Evolutionary conservation across 2,329 filamentous ascomycete genomes (phyloP).

Genomic region (Botrytis pseudocinerea): DNA sequence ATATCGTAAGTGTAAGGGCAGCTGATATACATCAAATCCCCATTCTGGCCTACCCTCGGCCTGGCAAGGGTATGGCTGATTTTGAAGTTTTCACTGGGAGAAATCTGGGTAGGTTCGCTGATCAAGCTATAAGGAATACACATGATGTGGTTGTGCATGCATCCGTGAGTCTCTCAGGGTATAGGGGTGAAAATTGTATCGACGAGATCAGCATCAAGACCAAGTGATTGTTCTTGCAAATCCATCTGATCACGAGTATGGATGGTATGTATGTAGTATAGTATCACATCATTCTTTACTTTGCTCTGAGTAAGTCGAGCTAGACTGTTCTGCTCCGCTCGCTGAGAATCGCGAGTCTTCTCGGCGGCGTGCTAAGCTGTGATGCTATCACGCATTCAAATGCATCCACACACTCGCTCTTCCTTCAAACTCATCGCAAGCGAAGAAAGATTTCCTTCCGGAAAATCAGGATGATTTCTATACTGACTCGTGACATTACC

Average conservation of each 20-base stretch:
- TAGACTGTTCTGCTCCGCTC: slow-evolving; percentile 53
- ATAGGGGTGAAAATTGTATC: background rate
- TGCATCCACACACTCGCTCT: no score
- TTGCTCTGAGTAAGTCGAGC: slow-evolving; percentile 53
- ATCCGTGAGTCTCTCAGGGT: background rate
- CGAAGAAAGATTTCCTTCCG: background rate
- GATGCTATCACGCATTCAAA: no score
- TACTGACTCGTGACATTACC: background rate
- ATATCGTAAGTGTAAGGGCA: slow-evolving; percentile 25
- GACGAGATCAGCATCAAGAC: slow-evolving; percentile 16
- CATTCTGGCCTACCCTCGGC: slow-evolving; percentile 27
- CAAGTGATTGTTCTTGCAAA: slow-evolving; percentile 34
- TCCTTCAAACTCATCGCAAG: slow-evolving; percentile 23
- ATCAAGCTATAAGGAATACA: slow-evolving; percentile 26
- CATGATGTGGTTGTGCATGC: slow-evolving; percentile 1
- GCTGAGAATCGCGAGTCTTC: no score
- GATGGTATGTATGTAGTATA: slow-evolving; percentile 52
- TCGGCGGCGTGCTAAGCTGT: no score
- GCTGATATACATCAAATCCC: slow-evolving; percentile 25
- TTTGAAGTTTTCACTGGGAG: slow-evolving; percentile 31
- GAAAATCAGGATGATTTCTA: background rate
- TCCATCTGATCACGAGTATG: slow-evolving; percentile 46
- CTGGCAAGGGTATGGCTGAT: slow-evolving; percentile 25
- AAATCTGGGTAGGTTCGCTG: slow-evolving; percentile 27
- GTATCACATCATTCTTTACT: no score